Conservation (phyloP, 805 yeast genomes). For the Candida fluviatilis region DNA sequence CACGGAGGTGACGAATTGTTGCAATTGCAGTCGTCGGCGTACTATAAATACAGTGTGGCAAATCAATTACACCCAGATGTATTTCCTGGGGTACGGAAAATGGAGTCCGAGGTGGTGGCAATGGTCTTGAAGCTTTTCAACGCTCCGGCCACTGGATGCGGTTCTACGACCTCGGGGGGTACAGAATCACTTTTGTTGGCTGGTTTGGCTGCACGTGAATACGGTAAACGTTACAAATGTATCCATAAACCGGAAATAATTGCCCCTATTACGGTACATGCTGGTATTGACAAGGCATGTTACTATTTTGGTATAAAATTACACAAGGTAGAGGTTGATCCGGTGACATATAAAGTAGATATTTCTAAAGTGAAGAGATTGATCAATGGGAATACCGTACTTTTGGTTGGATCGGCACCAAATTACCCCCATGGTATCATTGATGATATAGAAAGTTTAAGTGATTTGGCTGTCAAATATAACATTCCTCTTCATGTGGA, state of each 20-base stretch:
- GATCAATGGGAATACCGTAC: conserved; percentile 74
- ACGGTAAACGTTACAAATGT: conserved; percentile 55
- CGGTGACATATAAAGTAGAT: conserved; percentile 64
- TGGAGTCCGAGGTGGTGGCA: conserved; percentile 92
- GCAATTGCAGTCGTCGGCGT: conserved; percentile 72
- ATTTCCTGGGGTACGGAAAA: conserved; percentile 92
- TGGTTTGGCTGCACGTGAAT: conserved; percentile 83
- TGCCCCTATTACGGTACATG: conserved; percentile 88
- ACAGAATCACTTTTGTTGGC: conserved; percentile 88
- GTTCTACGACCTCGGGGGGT: conserved; percentile 91
- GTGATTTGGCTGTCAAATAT: conserved; percentile 59
- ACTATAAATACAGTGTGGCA: conserved; percentile 73
- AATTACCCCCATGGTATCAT: conserved; percentile 95
- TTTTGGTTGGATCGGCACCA: conserved; percentile 92
- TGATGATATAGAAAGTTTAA: conserved; percentile 77
- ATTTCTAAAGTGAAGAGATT: conserved; percentile 54
- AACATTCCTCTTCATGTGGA: conserved; percentile 92
- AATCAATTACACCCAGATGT: conserved; percentile 97
- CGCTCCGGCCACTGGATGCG: conserved; percentile 61
- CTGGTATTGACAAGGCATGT: conserved; percentile 92
- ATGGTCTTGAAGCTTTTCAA: conserved; percentile 82
- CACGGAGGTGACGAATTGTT: conserved; percentile 87
- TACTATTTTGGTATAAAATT: conserved; percentile 84
- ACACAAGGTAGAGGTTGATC: conserved; percentile 74
- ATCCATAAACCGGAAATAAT: conserved; percentile 75